phyloP scores from a whole-genome alignment of 2,329 filamentous ascomycete genomes.

The Talaromyces pinophilus region DNA sequence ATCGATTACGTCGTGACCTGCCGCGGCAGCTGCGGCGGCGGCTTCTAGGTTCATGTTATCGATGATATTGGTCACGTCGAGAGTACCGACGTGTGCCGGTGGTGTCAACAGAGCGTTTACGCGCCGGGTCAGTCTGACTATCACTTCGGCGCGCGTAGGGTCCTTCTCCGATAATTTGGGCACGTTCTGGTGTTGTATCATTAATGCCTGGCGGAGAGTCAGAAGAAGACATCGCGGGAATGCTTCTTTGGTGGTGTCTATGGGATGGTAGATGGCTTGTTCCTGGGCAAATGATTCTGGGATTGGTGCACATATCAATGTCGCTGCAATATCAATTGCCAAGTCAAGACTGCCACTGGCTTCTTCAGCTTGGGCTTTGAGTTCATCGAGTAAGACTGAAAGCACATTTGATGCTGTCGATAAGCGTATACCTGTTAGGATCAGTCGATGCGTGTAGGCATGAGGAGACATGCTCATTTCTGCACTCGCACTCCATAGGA shows the following conservation, averaged over 20 bases:
- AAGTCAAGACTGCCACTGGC: constrained; percentile 41
- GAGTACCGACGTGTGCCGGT: constrained; percentile 42
- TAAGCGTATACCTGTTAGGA: constrained; percentile 48
- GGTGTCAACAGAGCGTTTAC: constrained; percentile 45
- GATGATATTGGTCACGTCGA: constrained; percentile 48
- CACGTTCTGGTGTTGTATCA: constrained; percentile 41
- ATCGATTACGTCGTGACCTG: constrained; percentile 35
- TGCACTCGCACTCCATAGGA: constrained; percentile 55
- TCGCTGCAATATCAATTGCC: constrained; percentile 48
- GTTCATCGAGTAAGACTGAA: constrained; percentile 42
- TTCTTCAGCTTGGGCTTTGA: constrained; percentile 44
- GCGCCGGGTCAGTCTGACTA: constrained; percentile 49
- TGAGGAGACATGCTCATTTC: constrained; percentile 56
- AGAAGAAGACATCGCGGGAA: constrained; percentile 39
- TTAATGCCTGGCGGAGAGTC: constrained; percentile 46
- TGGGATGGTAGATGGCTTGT: constrained; percentile 38
- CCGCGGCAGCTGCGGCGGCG: constrained; percentile 10
- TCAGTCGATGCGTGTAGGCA: constrained; percentile 57
- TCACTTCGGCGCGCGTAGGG: constrained; percentile 45
- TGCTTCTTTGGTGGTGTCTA: constrained; percentile 37
- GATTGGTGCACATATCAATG: constrained; percentile 46
- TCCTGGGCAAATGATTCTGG: constrained; percentile 43
- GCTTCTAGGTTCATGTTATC: constrained; percentile 44
- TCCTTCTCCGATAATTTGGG: constrained; percentile 47
- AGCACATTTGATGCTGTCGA: constrained; percentile 45